Evolutionary conservation across 345 rosid species (phyloP).

Genomic region (Raphanus raphanistrum): DNA sequence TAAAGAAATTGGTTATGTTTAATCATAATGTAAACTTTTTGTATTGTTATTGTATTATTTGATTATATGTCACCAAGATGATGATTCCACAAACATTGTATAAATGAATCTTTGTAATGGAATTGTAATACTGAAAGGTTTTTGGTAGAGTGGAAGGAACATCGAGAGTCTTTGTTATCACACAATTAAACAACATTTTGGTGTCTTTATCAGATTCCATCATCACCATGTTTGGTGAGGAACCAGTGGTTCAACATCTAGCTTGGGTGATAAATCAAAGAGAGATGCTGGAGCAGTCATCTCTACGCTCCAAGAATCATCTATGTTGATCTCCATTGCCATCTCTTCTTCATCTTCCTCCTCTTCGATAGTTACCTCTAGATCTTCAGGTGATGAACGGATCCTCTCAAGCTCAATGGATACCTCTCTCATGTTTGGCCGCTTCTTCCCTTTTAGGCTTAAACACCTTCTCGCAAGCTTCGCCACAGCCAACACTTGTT

Average conservation of each 20-base stretch:
- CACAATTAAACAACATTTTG: neutral
- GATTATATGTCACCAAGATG: neutral
- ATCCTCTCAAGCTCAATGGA: constrained; percentile 1
- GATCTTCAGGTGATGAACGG: neutral
- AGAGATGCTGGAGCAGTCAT: constrained; percentile 32
- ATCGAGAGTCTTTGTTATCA: neutral
- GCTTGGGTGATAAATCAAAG: constrained; percentile 8
- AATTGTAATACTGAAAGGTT: constrained; percentile 18
- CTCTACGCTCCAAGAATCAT: constrained; percentile 31
- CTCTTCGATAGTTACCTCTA: constrained; percentile 5
- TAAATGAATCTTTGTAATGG: constrained; percentile 16
- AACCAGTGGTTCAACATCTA: constrained; percentile 27
- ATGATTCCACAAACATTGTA: constrained; percentile 17
- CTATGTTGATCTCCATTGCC: constrained; percentile 20
- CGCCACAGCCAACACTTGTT: neutral
- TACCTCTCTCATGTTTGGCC: neutral
- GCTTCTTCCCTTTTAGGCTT: neutral
- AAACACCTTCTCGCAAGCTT: neutral
- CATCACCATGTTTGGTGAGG: constrained; percentile 29
- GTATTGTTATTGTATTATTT: constrained; percentile 6
- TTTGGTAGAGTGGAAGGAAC: neutral
- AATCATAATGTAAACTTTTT: neutral
- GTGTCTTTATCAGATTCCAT: neutral
- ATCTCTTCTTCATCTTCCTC: constrained; percentile 30
- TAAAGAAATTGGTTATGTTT: constrained; percentile 2